Percentiles rank a stretch among this genome's conserved stretches.
These are phyloP conservation scores for Trebouxia sp. DNA, from an alignment of 139 green algal species.

Conservation along the genomic window DNA sequence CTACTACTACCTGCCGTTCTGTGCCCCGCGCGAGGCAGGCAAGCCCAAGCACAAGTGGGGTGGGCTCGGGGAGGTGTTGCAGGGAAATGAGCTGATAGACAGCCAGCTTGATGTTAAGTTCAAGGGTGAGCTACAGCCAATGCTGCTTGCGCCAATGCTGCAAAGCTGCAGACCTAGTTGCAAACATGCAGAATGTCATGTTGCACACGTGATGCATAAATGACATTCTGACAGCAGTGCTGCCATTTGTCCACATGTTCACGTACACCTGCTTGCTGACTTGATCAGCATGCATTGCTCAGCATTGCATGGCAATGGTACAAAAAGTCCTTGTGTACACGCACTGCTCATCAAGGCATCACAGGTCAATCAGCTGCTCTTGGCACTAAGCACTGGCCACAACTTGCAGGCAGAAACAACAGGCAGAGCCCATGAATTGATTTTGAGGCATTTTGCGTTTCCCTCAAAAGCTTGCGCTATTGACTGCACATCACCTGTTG, in stretches of 20 bases:
- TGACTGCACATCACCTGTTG: not conserved
- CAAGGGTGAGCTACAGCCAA: constrained; percentile 46
- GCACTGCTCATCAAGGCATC: no score
- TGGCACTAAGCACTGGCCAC: no score
- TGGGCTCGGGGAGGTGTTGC: constrained; percentile 92
- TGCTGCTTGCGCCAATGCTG: not conserved
- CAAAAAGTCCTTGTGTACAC: no score
- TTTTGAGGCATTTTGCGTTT: no score
- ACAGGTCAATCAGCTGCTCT: no score
- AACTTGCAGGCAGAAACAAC: no score
- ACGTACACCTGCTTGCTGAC: not conserved
- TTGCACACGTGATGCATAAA: not conserved
- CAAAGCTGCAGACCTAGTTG: not conserved
- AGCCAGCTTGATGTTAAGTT: constrained; percentile 87
- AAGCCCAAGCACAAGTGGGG: constrained; percentile 87
- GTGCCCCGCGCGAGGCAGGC: constrained; percentile 54
- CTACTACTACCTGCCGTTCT: constrained; percentile 95
- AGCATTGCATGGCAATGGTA: no score
- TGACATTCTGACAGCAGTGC: not conserved
- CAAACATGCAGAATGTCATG: not conserved
- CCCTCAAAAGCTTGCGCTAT: no score
- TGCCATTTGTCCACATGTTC: not conserved
- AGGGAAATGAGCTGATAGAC: constrained; percentile 97
- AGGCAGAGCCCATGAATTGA: no score
- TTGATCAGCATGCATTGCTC: no score